Percentiles rank a stretch among this genome's conserved stretches.
These are phyloP conservation scores for Cryphonectria japonica DNA, from an alignment of 2,329 filamentous ascomycete genomes.

Conservation along the genomic window DNA sequence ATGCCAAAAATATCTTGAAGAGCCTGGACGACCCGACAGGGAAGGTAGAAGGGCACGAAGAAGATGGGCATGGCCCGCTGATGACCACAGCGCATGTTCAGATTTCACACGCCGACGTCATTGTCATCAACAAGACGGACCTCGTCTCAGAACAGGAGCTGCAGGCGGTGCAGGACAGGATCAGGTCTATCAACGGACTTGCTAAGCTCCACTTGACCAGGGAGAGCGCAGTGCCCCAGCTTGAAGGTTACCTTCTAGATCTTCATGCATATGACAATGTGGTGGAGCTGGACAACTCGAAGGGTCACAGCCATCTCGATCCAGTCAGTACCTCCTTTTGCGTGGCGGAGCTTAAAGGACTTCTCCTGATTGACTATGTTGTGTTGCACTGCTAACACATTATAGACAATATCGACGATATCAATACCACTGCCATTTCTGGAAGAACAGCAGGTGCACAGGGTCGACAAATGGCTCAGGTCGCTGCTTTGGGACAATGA, in stretches of 20 bases:
- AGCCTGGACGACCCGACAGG: conserved; percentile 75
- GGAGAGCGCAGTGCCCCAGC: conserved; percentile 75
- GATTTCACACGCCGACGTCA: conserved; percentile 93
- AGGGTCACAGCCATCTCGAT: conserved; percentile 90
- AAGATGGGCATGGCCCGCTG: conserved; percentile 64
- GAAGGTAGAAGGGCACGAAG: conserved; percentile 55
- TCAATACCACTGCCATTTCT: conserved; percentile 71
- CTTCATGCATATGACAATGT: conserved; percentile 91
- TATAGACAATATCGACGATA: conserved; percentile 80
- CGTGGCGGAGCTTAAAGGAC: too few relatives aligned
- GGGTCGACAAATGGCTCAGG: conserved; percentile 80
- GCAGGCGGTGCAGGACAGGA: conserved; percentile 67
- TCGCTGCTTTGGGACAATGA: conserved; percentile 80
- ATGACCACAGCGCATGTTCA: conserved; percentile 94
- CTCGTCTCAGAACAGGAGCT: conserved; percentile 75
- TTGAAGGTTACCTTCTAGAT: conserved; percentile 87
- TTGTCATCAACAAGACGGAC: conserved; percentile 93
- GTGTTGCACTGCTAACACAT: neutral
- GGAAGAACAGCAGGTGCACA: conserved; percentile 56
- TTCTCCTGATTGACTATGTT: neutral
- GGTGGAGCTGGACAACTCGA: conserved; percentile 68
- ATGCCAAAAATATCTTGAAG: conserved; percentile 87
- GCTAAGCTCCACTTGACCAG: conserved; percentile 83
- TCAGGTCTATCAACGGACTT: conserved; percentile 85
- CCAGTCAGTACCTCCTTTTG: conserved; percentile 57